Evolutionary conservation across 257 asterid species (phyloP).

Genomic region (Capsicum baccatum): DNA sequence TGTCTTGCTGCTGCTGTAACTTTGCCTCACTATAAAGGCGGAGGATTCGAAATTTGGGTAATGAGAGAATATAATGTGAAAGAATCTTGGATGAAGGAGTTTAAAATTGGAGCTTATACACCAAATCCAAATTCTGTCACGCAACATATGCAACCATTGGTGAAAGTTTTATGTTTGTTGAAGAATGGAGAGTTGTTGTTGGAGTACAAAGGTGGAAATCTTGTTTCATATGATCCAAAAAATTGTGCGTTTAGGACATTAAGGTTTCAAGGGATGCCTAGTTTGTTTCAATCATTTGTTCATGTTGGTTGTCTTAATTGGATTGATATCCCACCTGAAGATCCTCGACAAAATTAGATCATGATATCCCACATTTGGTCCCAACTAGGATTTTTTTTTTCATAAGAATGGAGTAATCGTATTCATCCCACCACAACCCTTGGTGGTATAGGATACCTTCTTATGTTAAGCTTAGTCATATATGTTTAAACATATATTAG

Average conservation of each 20-base stretch:
- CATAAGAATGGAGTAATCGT: no score
- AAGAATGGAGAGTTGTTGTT: constrained; percentile 49
- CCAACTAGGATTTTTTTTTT: no score
- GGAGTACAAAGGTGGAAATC: constrained; percentile 43
- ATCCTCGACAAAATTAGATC: no score
- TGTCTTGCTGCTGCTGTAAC: constrained; percentile 35
- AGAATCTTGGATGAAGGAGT: constrained; percentile 41
- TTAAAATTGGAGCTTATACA: constrained; percentile 35
- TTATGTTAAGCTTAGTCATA: neutral
- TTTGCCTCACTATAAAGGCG: constrained; percentile 4
- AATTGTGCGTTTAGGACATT: constrained; percentile 33
- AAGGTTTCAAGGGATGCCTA: constrained; percentile 42
- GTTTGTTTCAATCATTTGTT: constrained; percentile 38
- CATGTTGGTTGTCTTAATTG: constrained; percentile 54
- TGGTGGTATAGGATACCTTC: no score
- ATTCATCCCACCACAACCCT: no score
- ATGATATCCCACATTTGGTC: no score
- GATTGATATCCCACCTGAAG: neutral
- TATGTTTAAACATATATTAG: neutral
- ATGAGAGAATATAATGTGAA: constrained; percentile 40
- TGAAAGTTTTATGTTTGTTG: constrained; percentile 36
- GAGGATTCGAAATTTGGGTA: constrained; percentile 37
- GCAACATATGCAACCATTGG: constrained; percentile 28
- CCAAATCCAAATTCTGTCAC: constrained; percentile 28
- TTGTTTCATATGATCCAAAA: constrained; percentile 44